A percentile compares a stretch with the other conserved stretches of the same genome.
Evolutionary conservation across 2,329 filamentous ascomycete species (phyloP).

Genomic region (Phialocephala sp.): DNA sequence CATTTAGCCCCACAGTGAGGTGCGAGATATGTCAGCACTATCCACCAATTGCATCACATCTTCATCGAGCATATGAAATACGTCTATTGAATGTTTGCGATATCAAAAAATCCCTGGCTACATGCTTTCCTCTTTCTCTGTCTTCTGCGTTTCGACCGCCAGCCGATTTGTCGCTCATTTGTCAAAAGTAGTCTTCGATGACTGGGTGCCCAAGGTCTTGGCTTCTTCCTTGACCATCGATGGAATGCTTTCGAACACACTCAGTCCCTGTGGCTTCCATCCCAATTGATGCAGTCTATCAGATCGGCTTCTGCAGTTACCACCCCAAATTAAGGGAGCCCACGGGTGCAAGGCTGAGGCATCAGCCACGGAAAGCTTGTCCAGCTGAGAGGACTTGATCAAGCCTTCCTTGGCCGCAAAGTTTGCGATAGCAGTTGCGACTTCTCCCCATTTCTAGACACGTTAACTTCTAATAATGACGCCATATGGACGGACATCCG

Average conservation of each 20-base stretch:
- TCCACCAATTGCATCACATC: background rate
- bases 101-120: background rate
- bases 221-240: slow-evolving; percentile 33
- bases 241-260: slow-evolving; percentile 31
- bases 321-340: slow-evolving; percentile 39
- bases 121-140: background rate
- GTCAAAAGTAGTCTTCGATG: slow-evolving; percentile 9
- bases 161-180: background rate
- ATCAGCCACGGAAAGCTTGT: slow-evolving; percentile 35
- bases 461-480: background rate
- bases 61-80: background rate
- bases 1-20: background rate
- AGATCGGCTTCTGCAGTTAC: slow-evolving; percentile 35
- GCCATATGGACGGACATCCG: too few species aligned
- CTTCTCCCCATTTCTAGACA: slow-evolving; percentile 58
- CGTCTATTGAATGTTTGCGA: background rate
- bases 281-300: slow-evolving; percentile 34
- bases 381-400: slow-evolving; percentile 41
- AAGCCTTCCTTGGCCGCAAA: slow-evolving; percentile 54
- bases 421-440: slow-evolving; percentile 51
- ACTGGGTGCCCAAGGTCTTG: slow-evolving; percentile 30
- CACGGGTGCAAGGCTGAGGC: slow-evolving; percentile 35
- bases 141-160: background rate
- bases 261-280: slow-evolving; percentile 33
- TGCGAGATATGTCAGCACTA: background rate